phyloP scores from a whole-genome alignment of 441 rosid species.

The Eutrema salsugineum region DNA sequence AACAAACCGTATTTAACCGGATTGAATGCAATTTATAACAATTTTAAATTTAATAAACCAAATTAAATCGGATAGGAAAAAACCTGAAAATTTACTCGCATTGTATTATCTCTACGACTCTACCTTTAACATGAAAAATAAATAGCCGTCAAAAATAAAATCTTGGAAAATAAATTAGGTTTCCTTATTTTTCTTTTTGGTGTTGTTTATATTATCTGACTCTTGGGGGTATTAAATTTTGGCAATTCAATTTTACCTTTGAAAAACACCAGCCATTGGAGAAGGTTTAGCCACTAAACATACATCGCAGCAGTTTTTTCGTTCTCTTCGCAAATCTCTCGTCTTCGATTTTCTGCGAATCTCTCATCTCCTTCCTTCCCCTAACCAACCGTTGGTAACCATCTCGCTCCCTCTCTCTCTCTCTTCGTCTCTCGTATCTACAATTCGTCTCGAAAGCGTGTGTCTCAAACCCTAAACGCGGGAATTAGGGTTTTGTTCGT shows the following conservation, averaged over 20 bases:
- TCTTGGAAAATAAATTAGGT: not conserved
- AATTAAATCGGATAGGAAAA: not conserved
- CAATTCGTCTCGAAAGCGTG: not conserved
- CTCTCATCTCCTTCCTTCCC: not conserved
- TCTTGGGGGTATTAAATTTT: not conserved
- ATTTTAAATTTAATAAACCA: no score
- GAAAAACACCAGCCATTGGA: slow-evolving; percentile 23
- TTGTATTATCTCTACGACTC: no score
- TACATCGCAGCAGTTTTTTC: slow-evolving; percentile 9
- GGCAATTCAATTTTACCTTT: slow-evolving; percentile 11
- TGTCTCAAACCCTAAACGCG: slow-evolving; percentile 22
- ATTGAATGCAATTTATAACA: no score
- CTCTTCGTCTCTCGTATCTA: not conserved
- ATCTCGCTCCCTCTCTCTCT: not conserved
- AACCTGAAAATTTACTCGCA: not conserved
- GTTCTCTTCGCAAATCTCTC: slow-evolving; percentile 16
- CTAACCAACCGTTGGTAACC: not conserved
- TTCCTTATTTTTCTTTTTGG: not conserved
- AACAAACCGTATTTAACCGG: no score
- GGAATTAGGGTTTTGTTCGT: slow-evolving; percentile 25
- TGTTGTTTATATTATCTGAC: not conserved
- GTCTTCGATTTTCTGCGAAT: slow-evolving; percentile 11
- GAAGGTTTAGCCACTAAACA: slow-evolving; percentile 31
- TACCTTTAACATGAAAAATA: not conserved
- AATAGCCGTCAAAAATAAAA: not conserved